A percentile compares a stretch with the other conserved stretches of the same genome.
Evolutionary conservation across 805 yeast species (phyloP).

Genomic region (Ogataea methanolica): DNA sequence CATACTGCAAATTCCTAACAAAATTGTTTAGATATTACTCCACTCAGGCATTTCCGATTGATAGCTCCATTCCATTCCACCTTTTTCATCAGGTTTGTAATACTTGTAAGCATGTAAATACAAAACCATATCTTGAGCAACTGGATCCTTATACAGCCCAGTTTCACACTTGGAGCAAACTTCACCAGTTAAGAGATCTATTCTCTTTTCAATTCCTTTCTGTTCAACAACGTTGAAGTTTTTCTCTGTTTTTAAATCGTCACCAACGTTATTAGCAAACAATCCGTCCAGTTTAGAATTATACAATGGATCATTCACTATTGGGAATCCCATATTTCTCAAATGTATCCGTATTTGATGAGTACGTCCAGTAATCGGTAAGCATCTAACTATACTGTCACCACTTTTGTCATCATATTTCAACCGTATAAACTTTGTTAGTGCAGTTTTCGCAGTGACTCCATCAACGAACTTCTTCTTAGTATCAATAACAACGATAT

Average conservation of each 20-base stretch:
- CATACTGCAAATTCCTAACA: too few species aligned
- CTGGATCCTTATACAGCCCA: constrained; percentile 28
- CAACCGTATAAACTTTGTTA: constrained; percentile 23
- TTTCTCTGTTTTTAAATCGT: constrained; percentile 5
- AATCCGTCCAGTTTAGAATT: constrained; percentile 6
- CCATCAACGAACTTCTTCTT: constrained; percentile 25
- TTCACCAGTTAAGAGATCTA: constrained; percentile 16
- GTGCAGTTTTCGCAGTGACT: constrained; percentile 16
- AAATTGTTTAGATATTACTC: constrained; percentile 29
- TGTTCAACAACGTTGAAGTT: constrained; percentile 8
- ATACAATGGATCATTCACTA: constrained; percentile 33
- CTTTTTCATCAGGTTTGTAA: constrained; percentile 17
- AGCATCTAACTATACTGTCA: constrained; percentile 43
- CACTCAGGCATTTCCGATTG: constrained; percentile 44
- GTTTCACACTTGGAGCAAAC: constrained; percentile 34
- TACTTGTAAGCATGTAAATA: constrained; percentile 48
- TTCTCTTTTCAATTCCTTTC: constrained; percentile 11
- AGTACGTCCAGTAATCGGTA: constrained; percentile 49
- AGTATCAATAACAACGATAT: constrained; percentile 30
- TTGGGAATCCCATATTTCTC: constrained; percentile 38
- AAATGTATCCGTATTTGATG: constrained; percentile 57
- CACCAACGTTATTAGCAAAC: constrained; percentile 2
- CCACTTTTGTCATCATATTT: constrained; percentile 24
- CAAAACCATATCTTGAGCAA: constrained; percentile 29
- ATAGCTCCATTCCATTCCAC: constrained; percentile 28